A percentile compares a stretch with the other conserved stretches of the same genome.
Evolutionary conservation across 2,329 filamentous ascomycete genomes (phyloP).

Genomic region (Ophiocordyceps camponoti-leonardi): DNA sequence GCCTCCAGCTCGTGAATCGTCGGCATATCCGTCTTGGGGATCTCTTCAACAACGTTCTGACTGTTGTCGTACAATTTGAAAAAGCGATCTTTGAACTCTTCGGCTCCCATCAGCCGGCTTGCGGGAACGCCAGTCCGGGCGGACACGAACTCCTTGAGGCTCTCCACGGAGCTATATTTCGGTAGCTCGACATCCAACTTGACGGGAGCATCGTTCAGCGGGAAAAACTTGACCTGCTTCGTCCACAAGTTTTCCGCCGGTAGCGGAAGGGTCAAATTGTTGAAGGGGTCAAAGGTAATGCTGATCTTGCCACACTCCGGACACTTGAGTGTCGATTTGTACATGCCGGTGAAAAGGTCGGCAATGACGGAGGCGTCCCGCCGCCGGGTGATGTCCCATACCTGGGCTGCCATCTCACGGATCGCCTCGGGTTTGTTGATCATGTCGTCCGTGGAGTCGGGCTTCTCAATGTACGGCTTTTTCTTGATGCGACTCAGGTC

Average conservation of each 20-base stretch:
- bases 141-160: conserved; percentile 55
- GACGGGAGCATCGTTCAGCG: conserved; percentile 53
- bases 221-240: conserved; percentile 59
- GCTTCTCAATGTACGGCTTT: conserved; percentile 95
- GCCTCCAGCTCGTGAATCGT: conserved; percentile 64
- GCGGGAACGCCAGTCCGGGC: conserved; percentile 45
- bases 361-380: conserved; percentile 91
- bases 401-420: conserved; percentile 67
- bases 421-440: conserved; percentile 69
- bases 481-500: conserved; percentile 86
- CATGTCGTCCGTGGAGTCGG: conserved; percentile 94
- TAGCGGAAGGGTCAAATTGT: conserved; percentile 78
- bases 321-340: conserved; percentile 93
- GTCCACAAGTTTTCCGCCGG: conserved; percentile 74
- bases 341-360: conserved; percentile 92
- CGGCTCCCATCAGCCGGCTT: conserved; percentile 57
- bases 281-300: conserved; percentile 97
- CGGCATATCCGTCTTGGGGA: conserved; percentile 46
- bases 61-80: conserved; percentile 72
- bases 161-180: conserved; percentile 52
- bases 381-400: conserved; percentile 81
- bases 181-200: conserved; percentile 64
- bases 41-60: conserved; percentile 51
- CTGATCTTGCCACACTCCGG: conserved; percentile 86
- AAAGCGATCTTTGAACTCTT: conserved; percentile 70